phyloP scores from a whole-genome alignment of 345 rosid genomes.

The Litchi chinensis region DNA sequence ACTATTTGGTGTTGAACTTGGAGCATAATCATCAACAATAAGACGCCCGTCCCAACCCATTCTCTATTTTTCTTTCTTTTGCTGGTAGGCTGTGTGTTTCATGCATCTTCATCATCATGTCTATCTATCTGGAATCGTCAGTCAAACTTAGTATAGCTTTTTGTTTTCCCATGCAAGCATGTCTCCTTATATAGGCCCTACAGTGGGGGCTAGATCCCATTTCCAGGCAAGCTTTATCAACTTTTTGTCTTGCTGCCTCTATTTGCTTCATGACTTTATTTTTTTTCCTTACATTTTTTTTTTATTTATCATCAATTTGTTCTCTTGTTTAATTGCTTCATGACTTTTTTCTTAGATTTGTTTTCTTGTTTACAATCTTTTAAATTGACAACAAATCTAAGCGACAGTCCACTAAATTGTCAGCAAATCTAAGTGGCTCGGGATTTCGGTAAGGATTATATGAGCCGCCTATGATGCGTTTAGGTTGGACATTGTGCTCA shows the following conservation, averaged over 20 bases:
- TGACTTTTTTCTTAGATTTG: background rate
- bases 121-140: conserved; percentile 7
- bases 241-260: conserved; percentile 8
- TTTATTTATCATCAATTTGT: background rate
- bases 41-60: conserved; percentile 11
- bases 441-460: background rate
- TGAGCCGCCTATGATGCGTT: conserved; percentile 14
- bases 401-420: background rate
- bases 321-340: conserved; percentile 1
- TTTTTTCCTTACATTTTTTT: conserved; percentile 2
- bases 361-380: conserved; percentile 1
- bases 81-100: background rate
- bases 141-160: conserved; percentile 39
- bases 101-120: conserved; percentile 30
- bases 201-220: conserved; percentile 39
- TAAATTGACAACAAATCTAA: background rate
- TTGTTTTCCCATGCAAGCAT: conserved; percentile 22
- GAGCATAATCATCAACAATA: background rate
- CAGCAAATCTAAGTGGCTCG: conserved; percentile 2
- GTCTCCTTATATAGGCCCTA: conserved; percentile 33
- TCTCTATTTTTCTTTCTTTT: background rate
- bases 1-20: background rate
- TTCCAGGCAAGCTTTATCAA: conserved; percentile 32
- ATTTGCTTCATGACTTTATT: background rate
- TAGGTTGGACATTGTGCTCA: conserved; percentile 18